Base-by-base conservation (phyloP, 106 monocot species). In the Dendrobium chrysotoxum region DNA sequence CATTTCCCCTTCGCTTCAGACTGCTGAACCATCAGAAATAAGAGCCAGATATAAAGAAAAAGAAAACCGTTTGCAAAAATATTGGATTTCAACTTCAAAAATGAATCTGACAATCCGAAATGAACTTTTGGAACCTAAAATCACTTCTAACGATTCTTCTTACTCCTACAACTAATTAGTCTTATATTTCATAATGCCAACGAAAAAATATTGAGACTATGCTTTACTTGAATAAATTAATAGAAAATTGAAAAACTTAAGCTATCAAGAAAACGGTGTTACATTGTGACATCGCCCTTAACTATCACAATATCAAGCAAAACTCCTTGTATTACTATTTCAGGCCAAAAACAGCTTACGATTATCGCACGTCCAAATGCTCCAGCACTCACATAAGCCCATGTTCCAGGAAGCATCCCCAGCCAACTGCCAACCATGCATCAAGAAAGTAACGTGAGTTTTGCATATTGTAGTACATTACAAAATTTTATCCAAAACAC, bases 361-460 rank as follows among this genome's bases (percentile, higher is more conserved):
- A 82, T 82, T 71, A 82, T 82, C 44, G 81, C 81, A 40, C 81
- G 81, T 75, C 81, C 81, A 65, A 82, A 82, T 64, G 81, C 81
- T 44, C 81, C 81, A 38, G 81, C 81, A 76, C 76, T 82, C 28
- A 82, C 81, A 76, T 82, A 82, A 13, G 81, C 81, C 81, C 81
- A 82, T 76, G 81, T 82, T 20, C 81, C 81, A 30, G 81, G 81
- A 82, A 82, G 81, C 81, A 82, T 82, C 44, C 81, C 81, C 61
- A 82, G 28, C 81, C 81, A 82, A 65, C 81, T 82, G 76, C 76
- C 58, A 75, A 76, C 40, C 40, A 40, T 20, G 30, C 41, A 75
- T 75, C 74, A 83, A 17, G 12, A 84, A 38, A 23, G 44, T 61
- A 23, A 26, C 28, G 26, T 23, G 4, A 28, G 45, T 26, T 28